Evolutionary conservation across 345 rosid species (phyloP), one percentile per base, ranked within the genome.

Genomic region (Eutrema yunnanense): DNA sequence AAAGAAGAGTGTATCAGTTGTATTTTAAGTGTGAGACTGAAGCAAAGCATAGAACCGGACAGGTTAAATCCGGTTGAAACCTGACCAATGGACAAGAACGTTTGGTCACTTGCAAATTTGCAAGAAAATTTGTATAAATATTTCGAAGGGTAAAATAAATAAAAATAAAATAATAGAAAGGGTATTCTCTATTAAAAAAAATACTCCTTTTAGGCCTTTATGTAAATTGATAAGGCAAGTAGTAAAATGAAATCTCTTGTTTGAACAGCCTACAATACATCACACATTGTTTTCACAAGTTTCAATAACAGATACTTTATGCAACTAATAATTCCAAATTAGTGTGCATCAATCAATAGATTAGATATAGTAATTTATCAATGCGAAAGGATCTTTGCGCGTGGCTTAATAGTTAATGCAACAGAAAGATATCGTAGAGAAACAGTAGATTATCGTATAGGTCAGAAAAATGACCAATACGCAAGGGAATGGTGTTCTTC

Each of bases 381-480:
- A 67, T 54, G 56, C 62, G 62, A 53, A 53, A 62, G 32, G 41
- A 43, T 37, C 38, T 36, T 44, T 75, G 34, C 13, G 69, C 32
- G 46, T 69, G 55, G 78, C 73, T 67, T 51, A 67, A 42, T 33
- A 38, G 37, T 53, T 69, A 54, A 69, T 53, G 38, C 74, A 75
- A 75, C 79, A 75, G 79, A 75, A 75, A 54, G 58, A 63, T 70
- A 70, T 76, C 71, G 52, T 76, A 62, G 60, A 62, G 65, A 76
- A 61, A 54, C 46, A 55, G 43, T 46, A 30, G 46, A 69, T 19
- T 46, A 47, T 22, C 44, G 56, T 38, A 40, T 69, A 37, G 60
- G 50, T 52, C 47, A 32, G 22, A 33, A 27, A 43, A 33, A 33
- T 61, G 30, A 43, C 49, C 58, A 43, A 61, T 44, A 13, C 13